These are phyloP conservation scores for Baorangia bicolor DNA, from an alignment of 768 basidiomycete species.

Conservation along the genomic window DNA sequence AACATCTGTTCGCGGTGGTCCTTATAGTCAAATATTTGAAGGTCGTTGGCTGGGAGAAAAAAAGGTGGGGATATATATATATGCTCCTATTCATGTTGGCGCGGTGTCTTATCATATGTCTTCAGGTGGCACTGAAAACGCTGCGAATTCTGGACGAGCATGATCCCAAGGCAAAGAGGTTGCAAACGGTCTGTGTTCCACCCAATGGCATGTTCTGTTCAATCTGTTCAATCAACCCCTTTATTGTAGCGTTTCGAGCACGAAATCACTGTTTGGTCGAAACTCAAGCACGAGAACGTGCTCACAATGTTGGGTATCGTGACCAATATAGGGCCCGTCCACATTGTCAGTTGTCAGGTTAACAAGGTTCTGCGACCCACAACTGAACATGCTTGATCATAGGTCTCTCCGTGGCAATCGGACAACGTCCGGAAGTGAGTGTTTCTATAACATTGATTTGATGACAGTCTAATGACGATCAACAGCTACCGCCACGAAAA, in stretches of 20 bases:
- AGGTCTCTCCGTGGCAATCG: constrained; percentile 66
- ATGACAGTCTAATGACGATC: not conserved
- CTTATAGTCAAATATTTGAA: constrained; percentile 53
- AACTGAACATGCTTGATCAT: not conserved
- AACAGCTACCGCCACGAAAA: constrained; percentile 42
- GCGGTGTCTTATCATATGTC: not conserved
- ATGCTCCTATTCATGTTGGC: not conserved
- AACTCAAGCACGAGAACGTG: constrained; percentile 47
- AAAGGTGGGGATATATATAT: constrained; percentile 37
- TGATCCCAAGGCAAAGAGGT: constrained; percentile 43
- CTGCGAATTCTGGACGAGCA: constrained; percentile 46
- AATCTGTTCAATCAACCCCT: not conserved
- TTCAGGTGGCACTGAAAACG: constrained; percentile 57
- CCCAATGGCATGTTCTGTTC: not conserved
- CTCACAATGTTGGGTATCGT: constrained; percentile 55
- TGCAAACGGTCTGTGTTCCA: constrained; percentile 27
- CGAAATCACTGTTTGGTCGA: constrained; percentile 55
- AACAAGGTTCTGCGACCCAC: not conserved
- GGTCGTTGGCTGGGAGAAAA: constrained; percentile 56
- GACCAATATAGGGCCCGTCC: constrained; percentile 50
- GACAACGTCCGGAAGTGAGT: constrained; percentile 54
- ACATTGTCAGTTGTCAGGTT: constrained; percentile 38
- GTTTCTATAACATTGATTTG: not conserved
- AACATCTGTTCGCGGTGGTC: constrained; percentile 48
- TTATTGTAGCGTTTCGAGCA: constrained; percentile 50